Base-by-base conservation (phyloP, 2,329 filamentous ascomycete genomes). In the Talaromyces sp. region DNA sequence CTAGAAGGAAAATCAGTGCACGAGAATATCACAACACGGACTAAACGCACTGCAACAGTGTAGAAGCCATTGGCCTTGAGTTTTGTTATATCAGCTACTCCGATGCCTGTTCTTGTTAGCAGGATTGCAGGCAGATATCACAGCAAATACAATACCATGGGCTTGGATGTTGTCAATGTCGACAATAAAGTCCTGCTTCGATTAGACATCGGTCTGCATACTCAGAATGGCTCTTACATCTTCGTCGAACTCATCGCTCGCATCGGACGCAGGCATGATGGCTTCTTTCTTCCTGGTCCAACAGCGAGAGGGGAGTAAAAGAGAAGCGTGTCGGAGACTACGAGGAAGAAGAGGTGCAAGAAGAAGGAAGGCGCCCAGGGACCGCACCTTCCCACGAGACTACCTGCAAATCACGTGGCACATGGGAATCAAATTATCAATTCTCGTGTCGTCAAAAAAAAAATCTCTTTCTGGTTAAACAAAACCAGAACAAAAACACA, bases 81-180 rank as follows among this genome's bases (percentile, higher is more conserved):
- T 71, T 88, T 89, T 8, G 79, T 77, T 65, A 89, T 88, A 68
- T 89, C 87, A 2, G 84, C 80, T 32, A 83, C 84, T 59, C 84
- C 83, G 65, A 89, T 85, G 49, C 86, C 83, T 84, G 58, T 6
- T 21, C 27, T 3, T 31, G 27, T 24, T 51, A 9, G 21, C 13
- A 13, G 17, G 35, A 19, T 11, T 35, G 46, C 27, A 58, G 13
- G 3, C 8, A 26, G 9, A 31, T 31, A 29, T 21, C 21, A 1
- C 19, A 5, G 21, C 2, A 35, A 7, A 46, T 24, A 11, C 19
- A 64, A 49, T 73, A 83, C 84, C 87, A 71, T 89, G 86, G 35
- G 83, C 80, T 71, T 88, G 86, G 32, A 89, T 84, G 51, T 80
- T 77, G 62, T 89, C 87, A 61, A 89, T 85, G 66, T 89, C 86